Conservation (phyloP, 176 grass and related monocot species). For the Cenchrus fungigraminus region DNA sequence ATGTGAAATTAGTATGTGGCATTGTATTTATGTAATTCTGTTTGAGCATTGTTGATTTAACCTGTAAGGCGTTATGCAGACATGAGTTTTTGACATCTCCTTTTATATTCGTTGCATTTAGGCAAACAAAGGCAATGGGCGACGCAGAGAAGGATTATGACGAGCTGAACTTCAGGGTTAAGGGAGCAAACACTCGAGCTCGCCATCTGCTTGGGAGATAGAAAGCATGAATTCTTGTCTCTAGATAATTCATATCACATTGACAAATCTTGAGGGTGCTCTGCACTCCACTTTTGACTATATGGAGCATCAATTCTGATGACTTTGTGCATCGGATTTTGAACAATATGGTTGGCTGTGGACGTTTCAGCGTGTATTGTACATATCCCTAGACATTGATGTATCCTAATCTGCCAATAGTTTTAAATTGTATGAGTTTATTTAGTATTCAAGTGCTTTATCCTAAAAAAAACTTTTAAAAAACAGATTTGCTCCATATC, state of each 20-base stretch:
- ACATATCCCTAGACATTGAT: neutral
- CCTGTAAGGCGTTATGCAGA: neutral
- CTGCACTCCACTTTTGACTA: neutral
- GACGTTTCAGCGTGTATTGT: constrained; percentile 29
- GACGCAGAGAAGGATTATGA: constrained; percentile 66
- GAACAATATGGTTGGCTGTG: constrained; percentile 7
- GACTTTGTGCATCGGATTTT: constrained; percentile 23
- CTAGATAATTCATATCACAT: neutral
- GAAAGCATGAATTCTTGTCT: constrained; percentile 21
- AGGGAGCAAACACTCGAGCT: constrained; percentile 61
- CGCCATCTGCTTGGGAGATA: constrained; percentile 75
- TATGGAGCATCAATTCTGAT: neutral
- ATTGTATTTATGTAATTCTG: neutral
- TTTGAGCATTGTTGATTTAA: constrained; percentile 9
- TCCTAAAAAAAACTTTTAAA: no score
- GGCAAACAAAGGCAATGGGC: constrained; percentile 63
- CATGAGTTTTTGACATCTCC: neutral
- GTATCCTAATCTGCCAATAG: neutral
- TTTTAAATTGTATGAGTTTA: neutral
- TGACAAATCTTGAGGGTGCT: neutral
- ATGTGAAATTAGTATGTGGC: neutral
- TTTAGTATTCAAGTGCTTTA: no score
- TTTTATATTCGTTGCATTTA: constrained; percentile 50
- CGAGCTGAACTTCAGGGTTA: constrained; percentile 66
- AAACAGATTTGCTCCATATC: no score